These are phyloP conservation scores for Aspergillus intermedius DNA, from an alignment of 2,329 filamentous ascomycete species.

Conservation along the genomic window DNA sequence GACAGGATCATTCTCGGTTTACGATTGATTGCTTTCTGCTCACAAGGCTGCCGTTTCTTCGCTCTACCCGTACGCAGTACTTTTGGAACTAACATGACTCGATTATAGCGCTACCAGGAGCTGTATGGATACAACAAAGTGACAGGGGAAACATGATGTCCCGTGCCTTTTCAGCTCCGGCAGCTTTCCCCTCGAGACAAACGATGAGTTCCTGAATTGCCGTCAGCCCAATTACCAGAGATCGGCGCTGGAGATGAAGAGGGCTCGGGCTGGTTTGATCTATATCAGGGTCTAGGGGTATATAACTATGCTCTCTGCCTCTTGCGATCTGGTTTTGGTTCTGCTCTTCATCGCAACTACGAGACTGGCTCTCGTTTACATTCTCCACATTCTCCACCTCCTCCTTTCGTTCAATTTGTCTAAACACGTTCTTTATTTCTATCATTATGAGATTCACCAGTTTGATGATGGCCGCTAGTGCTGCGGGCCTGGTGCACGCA, in stretches of 20 bases:
- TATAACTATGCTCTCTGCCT: not conserved
- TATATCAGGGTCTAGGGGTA: too few relatives aligned
- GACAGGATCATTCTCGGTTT: not conserved
- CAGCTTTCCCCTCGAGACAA: too few relatives aligned
- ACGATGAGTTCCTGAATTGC: too few relatives aligned
- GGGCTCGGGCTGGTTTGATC: too few relatives aligned
- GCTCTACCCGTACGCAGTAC: not conserved
- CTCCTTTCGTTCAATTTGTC: conserved; percentile 13
- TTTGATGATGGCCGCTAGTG: conserved; percentile 23
- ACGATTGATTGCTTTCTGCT: not conserved
- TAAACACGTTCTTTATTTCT: conserved; percentile 15
- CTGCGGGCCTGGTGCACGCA: conserved; percentile 21
- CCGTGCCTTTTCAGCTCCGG: too few relatives aligned
- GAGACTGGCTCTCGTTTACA: conserved; percentile 18
- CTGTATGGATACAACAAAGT: not conserved
- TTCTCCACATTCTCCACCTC: too few relatives aligned
- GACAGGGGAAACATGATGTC: too few relatives aligned
- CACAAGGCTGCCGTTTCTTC: not conserved
- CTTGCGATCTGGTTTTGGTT: too few relatives aligned
- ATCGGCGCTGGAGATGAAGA: too few relatives aligned
- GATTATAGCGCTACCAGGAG: not conserved
- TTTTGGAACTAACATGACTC: not conserved
- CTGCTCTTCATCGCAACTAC: conserved; percentile 3
- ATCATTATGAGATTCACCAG: conserved; percentile 24
- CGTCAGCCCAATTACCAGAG: too few relatives aligned